Percentiles rank a stretch among this genome's conserved stretches.
Evolutionary conservation across 768 basidiomycete genomes (phyloP).

Genomic region (Leucocoprinus leucothites): DNA sequence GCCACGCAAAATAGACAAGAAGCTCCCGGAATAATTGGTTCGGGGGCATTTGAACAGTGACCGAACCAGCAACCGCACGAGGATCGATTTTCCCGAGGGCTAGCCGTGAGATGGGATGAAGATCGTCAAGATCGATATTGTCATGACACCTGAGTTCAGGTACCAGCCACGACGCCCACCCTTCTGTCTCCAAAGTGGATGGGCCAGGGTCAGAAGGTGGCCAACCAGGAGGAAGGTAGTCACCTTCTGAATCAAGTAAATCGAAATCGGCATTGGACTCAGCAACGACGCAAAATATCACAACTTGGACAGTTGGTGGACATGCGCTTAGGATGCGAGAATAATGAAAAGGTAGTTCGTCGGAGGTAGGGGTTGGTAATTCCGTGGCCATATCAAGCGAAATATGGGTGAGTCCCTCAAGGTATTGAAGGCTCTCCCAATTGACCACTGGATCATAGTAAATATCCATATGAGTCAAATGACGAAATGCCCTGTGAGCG

Average conservation of each 20-base stretch:
- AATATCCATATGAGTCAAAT: slow-evolving; percentile 9
- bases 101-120: slow-evolving; percentile 7
- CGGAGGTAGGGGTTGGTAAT: not conserved
- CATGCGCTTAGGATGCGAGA: slow-evolving; percentile 2
- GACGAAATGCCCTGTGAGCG: slow-evolving; percentile 7
- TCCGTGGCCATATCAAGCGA: slow-evolving; percentile 8
- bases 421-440: slow-evolving; percentile 5
- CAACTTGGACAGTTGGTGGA: not conserved
- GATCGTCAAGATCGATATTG: not conserved
- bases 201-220: not conserved
- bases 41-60: not conserved
- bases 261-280: slow-evolving; percentile 6
- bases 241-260: slow-evolving; percentile 2
- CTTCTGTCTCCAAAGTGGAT: not conserved
- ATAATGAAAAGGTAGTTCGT: not conserved
- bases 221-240: slow-evolving; percentile 7
- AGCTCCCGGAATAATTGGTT: slow-evolving; percentile 2
- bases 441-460: not conserved
- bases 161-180: not conserved
- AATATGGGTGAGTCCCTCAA: slow-evolving; percentile 2
- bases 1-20: slow-evolving; percentile 2
- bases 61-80: slow-evolving; percentile 2
- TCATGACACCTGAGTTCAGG: not conserved
- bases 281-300: slow-evolving; percentile 1
- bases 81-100: slow-evolving; percentile 9